phyloP scores from a whole-genome alignment of 306 rosid species.

The Spatholobus suberectus region DNA sequence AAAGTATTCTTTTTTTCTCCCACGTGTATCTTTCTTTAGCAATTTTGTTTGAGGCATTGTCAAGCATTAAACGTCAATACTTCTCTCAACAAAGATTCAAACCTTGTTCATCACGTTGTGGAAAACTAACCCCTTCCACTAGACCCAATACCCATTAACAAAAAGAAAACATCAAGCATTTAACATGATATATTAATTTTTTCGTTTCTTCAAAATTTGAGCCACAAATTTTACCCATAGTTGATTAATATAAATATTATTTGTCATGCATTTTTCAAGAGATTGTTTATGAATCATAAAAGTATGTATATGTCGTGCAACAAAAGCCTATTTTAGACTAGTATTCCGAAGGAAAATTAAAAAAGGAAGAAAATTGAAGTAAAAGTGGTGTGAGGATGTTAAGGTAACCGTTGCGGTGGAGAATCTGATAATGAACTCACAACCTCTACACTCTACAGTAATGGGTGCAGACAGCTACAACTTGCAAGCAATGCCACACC shows the following conservation, averaged over 20 bases:
- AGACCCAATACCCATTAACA: no score
- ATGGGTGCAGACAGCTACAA: constrained; percentile 44
- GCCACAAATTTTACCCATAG: background rate
- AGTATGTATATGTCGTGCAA: background rate
- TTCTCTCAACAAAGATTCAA: no score
- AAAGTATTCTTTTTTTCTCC: background rate
- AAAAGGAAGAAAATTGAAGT: background rate
- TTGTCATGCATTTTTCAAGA: background rate
- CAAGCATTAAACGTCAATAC: no score
- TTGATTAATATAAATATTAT: no score
- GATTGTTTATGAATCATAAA: background rate
- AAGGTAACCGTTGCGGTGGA: constrained; percentile 16
- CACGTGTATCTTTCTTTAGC: no score
- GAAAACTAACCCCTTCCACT: no score
- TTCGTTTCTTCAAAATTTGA: background rate
- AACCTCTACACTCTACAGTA: constrained; percentile 52
- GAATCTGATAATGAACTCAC: constrained; percentile 41
- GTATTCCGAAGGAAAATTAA: background rate
- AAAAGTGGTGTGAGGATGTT: constrained; percentile 8
- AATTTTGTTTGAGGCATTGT: no score
- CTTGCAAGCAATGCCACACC: constrained; percentile 55
- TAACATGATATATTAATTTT: background rate
- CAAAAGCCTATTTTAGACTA: background rate
- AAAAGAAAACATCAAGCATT: no score
- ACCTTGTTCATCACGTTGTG: no score